These are phyloP conservation scores for Peterozyma xylosa DNA, from an alignment of 805 yeast species.

Conservation along the genomic window DNA sequence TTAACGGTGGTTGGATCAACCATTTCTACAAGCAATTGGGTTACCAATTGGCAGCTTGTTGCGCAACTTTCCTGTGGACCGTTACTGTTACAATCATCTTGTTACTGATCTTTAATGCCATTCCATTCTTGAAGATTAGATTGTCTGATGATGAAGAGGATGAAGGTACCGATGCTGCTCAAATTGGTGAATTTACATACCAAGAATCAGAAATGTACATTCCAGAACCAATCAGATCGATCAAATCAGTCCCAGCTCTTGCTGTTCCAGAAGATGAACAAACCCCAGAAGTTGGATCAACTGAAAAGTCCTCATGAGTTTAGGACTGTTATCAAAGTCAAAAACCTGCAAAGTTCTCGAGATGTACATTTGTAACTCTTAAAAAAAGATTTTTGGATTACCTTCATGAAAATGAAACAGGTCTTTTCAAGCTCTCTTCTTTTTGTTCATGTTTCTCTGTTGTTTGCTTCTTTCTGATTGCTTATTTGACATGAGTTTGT, in stretches of 20 bases:
- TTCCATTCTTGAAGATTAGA: constrained; percentile 79
- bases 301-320: not conserved
- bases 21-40: constrained; percentile 80
- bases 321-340: too few relatives aligned
- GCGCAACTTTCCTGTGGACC: constrained; percentile 69
- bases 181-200: constrained; percentile 86
- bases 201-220: constrained; percentile 58
- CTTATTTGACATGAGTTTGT: too few relatives aligned
- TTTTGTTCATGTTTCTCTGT: too few relatives aligned
- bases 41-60: constrained; percentile 76
- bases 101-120: constrained; percentile 56
- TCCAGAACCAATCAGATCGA: constrained; percentile 73
- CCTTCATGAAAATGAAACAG: too few relatives aligned
- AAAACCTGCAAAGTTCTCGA: too few relatives aligned
- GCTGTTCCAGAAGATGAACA: constrained; percentile 2
- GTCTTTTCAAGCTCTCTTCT: too few relatives aligned
- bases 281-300: constrained; percentile 2
- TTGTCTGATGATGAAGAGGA: constrained; percentile 82
- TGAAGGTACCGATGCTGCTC: constrained; percentile 80
- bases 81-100: constrained; percentile 65
- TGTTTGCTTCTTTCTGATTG: too few relatives aligned
- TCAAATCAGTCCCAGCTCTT: constrained; percentile 19
- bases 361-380: too few relatives aligned
- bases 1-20: constrained; percentile 84
- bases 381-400: too few relatives aligned